Percentiles rank a stretch among this genome's conserved stretches.
phyloP scores from a whole-genome alignment of 1,139 yeast species.

The Diutina scorzettiae region DNA sequence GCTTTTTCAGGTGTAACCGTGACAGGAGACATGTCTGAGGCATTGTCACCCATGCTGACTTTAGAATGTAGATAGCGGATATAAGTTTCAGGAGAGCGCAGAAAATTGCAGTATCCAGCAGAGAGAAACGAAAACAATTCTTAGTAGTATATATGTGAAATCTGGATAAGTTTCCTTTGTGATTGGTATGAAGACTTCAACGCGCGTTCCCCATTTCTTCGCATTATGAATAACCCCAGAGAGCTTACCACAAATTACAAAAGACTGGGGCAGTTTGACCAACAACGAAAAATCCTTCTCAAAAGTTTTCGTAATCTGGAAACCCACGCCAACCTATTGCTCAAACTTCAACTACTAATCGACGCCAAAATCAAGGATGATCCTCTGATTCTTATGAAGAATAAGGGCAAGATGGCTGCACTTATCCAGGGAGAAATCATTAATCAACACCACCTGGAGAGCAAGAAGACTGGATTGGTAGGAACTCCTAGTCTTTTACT shows the following conservation, averaged over 20 bases:
- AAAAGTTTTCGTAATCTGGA: constrained; percentile 33
- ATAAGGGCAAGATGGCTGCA: constrained; percentile 42
- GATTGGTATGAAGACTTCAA: too few relatives aligned
- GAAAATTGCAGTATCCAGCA: too few relatives aligned
- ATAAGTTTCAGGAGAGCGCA: too few relatives aligned
- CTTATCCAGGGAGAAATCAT: constrained; percentile 39
- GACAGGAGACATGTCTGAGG: too few relatives aligned
- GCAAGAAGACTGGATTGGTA: background rate
- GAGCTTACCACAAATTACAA: constrained; percentile 33
- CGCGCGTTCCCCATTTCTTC: too few relatives aligned
- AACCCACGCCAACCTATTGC: constrained; percentile 29
- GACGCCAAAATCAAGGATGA: constrained; percentile 37
- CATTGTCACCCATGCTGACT: too few relatives aligned
- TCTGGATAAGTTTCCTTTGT: too few relatives aligned
- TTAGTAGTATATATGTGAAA: too few relatives aligned
- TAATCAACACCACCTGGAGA: constrained; percentile 10
- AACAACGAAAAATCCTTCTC: constrained; percentile 29
- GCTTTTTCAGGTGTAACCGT: too few relatives aligned
- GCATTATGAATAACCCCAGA: constrained; percentile 15
- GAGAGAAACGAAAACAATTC: too few relatives aligned
- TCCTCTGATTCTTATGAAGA: constrained; percentile 36
- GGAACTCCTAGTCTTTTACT: background rate
- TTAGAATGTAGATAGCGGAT: too few relatives aligned
- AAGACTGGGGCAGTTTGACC: constrained; percentile 39
- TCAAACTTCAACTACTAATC: constrained; percentile 31